Conservation (phyloP, 2,329 filamentous ascomycete genomes). For the Ascomycota sp. region DNA sequence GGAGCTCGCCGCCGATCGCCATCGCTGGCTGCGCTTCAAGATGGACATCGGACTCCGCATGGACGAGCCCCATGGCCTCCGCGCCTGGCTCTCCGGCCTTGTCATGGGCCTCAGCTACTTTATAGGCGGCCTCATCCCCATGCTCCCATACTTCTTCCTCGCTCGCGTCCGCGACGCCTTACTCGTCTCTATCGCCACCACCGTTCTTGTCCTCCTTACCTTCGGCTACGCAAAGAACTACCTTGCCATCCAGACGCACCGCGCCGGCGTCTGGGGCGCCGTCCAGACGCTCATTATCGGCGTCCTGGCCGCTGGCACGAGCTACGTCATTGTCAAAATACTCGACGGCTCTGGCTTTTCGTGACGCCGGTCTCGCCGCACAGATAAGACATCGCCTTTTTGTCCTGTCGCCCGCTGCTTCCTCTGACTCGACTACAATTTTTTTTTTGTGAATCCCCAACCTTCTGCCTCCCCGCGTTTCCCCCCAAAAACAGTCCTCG, state of each 20-base stretch:
- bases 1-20: conserved; percentile 23
- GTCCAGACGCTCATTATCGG: conserved; percentile 43
- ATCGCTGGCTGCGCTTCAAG: conserved; percentile 32
- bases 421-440: too few species aligned
- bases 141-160: conserved; percentile 46
- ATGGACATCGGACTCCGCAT: conserved; percentile 34
- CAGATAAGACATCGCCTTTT: too few species aligned
- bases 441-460: too few species aligned
- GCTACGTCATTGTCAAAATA: conserved; percentile 37
- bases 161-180: conserved; percentile 24
- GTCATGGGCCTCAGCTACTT: conserved; percentile 50
- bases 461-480: too few species aligned
- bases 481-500: too few species aligned
- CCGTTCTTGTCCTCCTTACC: conserved; percentile 33
- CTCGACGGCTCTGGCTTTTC: conserved; percentile 17
- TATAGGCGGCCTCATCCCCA: conserved; percentile 45
- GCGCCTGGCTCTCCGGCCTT: conserved; percentile 31
- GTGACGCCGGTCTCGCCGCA: not conserved
- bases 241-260: conserved; percentile 25
- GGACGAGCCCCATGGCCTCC: conserved; percentile 19
- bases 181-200: conserved; percentile 35
- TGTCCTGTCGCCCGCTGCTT: too few species aligned
- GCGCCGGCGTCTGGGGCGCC: conserved; percentile 33
- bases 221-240: conserved; percentile 46
- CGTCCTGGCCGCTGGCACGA: conserved; percentile 40